Conservation (phyloP, 768 basidiomycete genomes). For the Russula earlei region DNA sequence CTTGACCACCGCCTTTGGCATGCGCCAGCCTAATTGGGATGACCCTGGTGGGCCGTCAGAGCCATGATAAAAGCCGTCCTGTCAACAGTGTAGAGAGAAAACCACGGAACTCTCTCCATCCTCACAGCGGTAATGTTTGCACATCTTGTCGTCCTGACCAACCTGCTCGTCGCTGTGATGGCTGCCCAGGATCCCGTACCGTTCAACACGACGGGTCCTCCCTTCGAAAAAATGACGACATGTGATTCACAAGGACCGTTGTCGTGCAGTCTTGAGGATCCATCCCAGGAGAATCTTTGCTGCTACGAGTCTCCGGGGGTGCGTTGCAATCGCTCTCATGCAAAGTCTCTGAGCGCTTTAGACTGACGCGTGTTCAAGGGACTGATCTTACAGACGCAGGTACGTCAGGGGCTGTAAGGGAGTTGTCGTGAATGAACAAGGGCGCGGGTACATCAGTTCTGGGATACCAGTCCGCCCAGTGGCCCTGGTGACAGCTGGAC, state of each 20-base stretch:
- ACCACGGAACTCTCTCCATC: background rate
- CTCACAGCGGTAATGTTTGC: slow-evolving; percentile 20
- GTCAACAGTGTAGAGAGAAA: background rate
- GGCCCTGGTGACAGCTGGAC: slow-evolving; percentile 66
- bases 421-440: background rate
- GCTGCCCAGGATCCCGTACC: slow-evolving; percentile 3
- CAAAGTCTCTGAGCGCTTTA: background rate
- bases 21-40: too few relatives aligned
- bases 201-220: slow-evolving; percentile 19
- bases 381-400: slow-evolving; percentile 48
- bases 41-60: too few relatives aligned
- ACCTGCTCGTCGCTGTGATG: background rate
- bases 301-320: slow-evolving; percentile 63
- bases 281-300: slow-evolving; percentile 37
- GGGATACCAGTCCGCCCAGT: slow-evolving; percentile 56
- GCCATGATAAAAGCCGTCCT: background rate
- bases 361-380: slow-evolving; percentile 34
- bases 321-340: slow-evolving; percentile 21
- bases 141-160: slow-evolving; percentile 4
- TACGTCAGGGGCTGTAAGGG: slow-evolving; percentile 17
- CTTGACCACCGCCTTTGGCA: too few relatives aligned
- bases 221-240: slow-evolving; percentile 32
- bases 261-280: slow-evolving; percentile 46
- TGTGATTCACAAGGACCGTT: slow-evolving; percentile 43
- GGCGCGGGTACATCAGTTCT: slow-evolving; percentile 39